Percentiles rank a stretch among this genome's conserved stretches.
These are phyloP conservation scores for Globisporangium echinulatum DNA, from an alignment of 352 stramenopile genomes.

Conservation along the genomic window DNA sequence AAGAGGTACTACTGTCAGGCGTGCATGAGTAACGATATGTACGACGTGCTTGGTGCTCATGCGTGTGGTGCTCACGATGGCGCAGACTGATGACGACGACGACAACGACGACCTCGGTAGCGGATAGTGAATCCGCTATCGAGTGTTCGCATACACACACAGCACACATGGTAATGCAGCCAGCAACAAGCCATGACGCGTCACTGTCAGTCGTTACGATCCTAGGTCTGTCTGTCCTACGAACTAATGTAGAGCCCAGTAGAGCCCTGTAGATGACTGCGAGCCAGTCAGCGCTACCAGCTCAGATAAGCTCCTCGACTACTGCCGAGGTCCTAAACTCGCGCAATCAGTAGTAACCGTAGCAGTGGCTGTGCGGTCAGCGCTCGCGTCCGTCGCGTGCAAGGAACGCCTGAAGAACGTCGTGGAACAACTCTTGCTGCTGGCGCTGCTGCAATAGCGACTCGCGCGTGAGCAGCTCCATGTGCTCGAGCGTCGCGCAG, in stretches of 20 bases:
- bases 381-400: slow-evolving; percentile 1
- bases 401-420: slow-evolving; percentile 41
- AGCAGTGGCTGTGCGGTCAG: not conserved
- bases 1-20: slow-evolving; percentile 25
- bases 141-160: not conserved
- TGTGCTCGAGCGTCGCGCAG: slow-evolving; percentile 45
- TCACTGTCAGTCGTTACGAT: not conserved
- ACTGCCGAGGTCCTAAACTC: too few relatives aligned
- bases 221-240: not conserved
- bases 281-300: not conserved
- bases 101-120: slow-evolving; percentile 26
- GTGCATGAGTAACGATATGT: too few relatives aligned
- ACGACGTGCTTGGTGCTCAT: not conserved
- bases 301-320: too few relatives aligned
- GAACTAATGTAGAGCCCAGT: too few relatives aligned
- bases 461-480: slow-evolving; percentile 51
- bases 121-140: slow-evolving; percentile 7
- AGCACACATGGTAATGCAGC: too few relatives aligned
- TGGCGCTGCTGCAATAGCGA: slow-evolving; percentile 48
- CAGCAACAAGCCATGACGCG: too few relatives aligned
- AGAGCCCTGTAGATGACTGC: too few relatives aligned
- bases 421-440: slow-evolving; percentile 59
- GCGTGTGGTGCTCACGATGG: not conserved
- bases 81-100: slow-evolving; percentile 18
- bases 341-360: too few relatives aligned